A percentile compares a stretch with the other conserved stretches of the same genome.
These are phyloP conservation scores for Talaromyces atroroseus DNA, from an alignment of 2,329 filamentous ascomycete species.

Conservation along the genomic window DNA sequence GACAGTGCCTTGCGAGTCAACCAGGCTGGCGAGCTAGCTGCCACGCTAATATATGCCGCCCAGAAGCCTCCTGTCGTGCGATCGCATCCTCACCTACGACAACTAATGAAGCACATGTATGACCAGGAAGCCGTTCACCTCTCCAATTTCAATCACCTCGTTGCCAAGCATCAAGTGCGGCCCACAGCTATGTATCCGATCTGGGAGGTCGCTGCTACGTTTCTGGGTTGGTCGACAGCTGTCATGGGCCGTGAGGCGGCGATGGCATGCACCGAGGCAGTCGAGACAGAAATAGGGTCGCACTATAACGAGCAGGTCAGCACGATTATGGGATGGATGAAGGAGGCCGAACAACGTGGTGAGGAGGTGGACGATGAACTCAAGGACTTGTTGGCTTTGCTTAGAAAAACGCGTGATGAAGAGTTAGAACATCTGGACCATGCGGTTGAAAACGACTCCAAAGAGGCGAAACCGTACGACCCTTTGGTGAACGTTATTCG, in stretches of 20 bases:
- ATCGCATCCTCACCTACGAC: constrained; percentile 78
- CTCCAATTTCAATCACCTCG: constrained; percentile 72
- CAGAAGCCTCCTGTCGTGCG: constrained; percentile 78
- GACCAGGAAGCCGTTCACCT: constrained; percentile 91
- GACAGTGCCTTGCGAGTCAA: constrained; percentile 85
- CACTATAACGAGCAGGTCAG: constrained; percentile 95
- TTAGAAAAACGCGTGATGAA: constrained; percentile 85
- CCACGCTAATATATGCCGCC: constrained; percentile 85
- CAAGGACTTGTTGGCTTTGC: constrained; percentile 62
- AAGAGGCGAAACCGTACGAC: constrained; percentile 84
- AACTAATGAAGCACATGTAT: constrained; percentile 96
- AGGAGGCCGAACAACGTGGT: constrained; percentile 67
- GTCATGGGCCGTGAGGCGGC: constrained; percentile 86
- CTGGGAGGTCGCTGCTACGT: constrained; percentile 75
- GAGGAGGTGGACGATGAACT: constrained; percentile 79
- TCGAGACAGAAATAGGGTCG: constrained; percentile 94
- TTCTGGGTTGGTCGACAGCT: constrained; percentile 83
- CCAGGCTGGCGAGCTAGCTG: constrained; percentile 95
- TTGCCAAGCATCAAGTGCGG: constrained; percentile 81
- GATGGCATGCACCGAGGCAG: constrained; percentile 97
- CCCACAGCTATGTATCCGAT: constrained; percentile 89
- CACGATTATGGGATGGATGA: constrained; percentile 72
- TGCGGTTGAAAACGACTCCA: constrained; percentile 87
- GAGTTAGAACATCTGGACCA: constrained; percentile 96
- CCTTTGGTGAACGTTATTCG: constrained; percentile 80